Base-by-base conservation (phyloP, 2,329 filamentous ascomycete species). In the Verticillium albo-atrum region DNA sequence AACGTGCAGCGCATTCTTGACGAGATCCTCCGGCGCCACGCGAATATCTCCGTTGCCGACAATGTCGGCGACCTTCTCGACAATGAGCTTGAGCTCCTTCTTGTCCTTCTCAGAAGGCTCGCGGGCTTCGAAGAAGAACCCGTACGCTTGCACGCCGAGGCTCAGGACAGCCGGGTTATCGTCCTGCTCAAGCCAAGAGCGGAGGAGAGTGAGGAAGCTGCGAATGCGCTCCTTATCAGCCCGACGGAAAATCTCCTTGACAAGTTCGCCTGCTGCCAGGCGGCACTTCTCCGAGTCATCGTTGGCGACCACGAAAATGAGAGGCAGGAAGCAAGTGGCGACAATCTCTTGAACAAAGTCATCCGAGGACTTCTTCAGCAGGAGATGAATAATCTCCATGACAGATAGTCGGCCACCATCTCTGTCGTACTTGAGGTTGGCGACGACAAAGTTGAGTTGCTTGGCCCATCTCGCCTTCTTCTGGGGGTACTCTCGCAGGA, bases 401-500 rank as follows among this genome's bases (percentile, higher is more conserved):
- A 97, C 91, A 1, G 93, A 97, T 62, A 97, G 82, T 37, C 96
- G 85, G 28, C 95, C 95, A 61, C 95, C 90, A 66, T 92, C 88
- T 67, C 96, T 87, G 51, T 94, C 87, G 72, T 97, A 99, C 61
- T 94, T 89, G 64, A 99, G 79, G 69, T 99, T 99, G 67, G 91
- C 90, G 55, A 96, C 84, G 55, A 99, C 81, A 71, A 98, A 99
- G 59, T 83, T 86, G 56, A 97, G 82, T 70, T 98, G 94, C 71
- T 96, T 96, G 42, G 85, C 83, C 88, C 95, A 96, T 15, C 95
- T 84, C 63, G 87, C 90, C 74, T 92, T 93, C 68, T 90, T 92
- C 72, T 98, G 95, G 0, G 95, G 94, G 69, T 97, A 99, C 58
- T 97, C 92, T 65, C 93, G 86, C 59, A 99, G 79, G 76, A 99